Evolutionary conservation across 1,284 basidiomycete species (phyloP), one percentile per base, ranked within the genome.

Genomic region (Jaminaea rosea): DNA sequence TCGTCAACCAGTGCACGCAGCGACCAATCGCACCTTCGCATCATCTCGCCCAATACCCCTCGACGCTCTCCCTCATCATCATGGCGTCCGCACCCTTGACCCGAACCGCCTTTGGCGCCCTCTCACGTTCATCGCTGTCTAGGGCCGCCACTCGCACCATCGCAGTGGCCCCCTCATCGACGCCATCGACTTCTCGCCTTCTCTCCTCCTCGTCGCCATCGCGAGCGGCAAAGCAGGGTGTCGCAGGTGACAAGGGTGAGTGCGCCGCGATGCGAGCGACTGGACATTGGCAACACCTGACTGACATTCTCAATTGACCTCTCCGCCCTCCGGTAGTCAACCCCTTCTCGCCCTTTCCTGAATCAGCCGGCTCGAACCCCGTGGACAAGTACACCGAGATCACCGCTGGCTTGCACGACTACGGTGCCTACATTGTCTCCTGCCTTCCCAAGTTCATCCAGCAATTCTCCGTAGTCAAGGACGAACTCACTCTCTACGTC

Each of bases 401-500:
- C 47, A 47, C 51, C 11, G 62, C 58, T 2, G 53, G 58, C 1
- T 50, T 73, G 49, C 69, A 73, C 53, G 71, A 73, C 46, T 73
- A 70, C 53, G 71, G 67, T 24, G 58, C 58, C 53, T 73, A 71
- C 58, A 63, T 73, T 47, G 59, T 60, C 32, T 67, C 64, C 41
- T 70, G 68, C 46, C 64, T 73, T 8, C 71, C 71, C 27, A 63
- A 63, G 37, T 72, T 57, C 62, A 68, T 73, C 55, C 71, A 73
- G 60, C 69, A 72, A 42, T 73, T 67, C 59, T 62, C 58, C 44
- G 69, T 73, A 10, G 84, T 91, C 77, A 92, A 92, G 79, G 93
- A 98, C 76, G 94, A 98, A 76, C 80, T 98, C 56, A 87, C 88
- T 11, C 81, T 99, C 59, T 89, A 93, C 77, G 80, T 87, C 72